Conservation (phyloP, 108 stramenopile genomes). For the Discostella stelligeroides region DNA sequence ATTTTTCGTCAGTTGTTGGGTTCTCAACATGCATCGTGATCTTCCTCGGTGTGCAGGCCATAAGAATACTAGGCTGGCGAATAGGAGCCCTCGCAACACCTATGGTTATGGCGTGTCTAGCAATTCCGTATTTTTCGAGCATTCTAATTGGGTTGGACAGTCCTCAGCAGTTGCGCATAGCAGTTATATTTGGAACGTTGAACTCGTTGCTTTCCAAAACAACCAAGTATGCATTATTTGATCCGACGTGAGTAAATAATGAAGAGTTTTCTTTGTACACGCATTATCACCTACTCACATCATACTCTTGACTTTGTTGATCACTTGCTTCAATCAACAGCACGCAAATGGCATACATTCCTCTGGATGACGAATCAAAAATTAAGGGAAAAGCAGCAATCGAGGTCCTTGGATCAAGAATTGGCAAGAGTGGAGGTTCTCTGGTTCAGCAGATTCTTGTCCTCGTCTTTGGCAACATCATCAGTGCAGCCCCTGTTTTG, state of each 20-base stretch:
- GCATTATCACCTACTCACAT: background rate
- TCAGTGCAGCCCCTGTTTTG: constrained; percentile 86
- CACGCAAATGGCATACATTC: constrained; percentile 96
- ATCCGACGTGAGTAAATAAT: constrained; percentile 66
- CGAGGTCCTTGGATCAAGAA: constrained; percentile 92
- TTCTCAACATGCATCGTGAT: constrained; percentile 91
- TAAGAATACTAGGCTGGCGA: constrained; percentile 90
- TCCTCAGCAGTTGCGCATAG: constrained; percentile 60
- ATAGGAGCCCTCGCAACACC: constrained; percentile 95
- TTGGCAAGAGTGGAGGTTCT: constrained; percentile 96
- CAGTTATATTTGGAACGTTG: constrained; percentile 88
- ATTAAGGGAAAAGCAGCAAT: constrained; percentile 96
- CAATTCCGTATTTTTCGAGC: constrained; percentile 89
- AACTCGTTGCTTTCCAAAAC: constrained; percentile 93
- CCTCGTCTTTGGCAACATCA: constrained; percentile 89
- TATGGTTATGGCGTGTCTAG: constrained; percentile 82
- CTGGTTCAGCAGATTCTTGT: constrained; percentile 93
- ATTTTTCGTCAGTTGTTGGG: constrained; percentile 86
- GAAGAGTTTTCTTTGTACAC: background rate
- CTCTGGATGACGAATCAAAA: constrained; percentile 94
- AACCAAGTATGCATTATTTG: constrained; percentile 90
- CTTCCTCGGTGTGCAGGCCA: constrained; percentile 90
- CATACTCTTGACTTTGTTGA: constrained; percentile 15
- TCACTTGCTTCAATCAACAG: background rate
- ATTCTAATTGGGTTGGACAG: constrained; percentile 83